phyloP scores from a whole-genome alignment of 768 basidiomycete species.

The Boletales sp. region DNA sequence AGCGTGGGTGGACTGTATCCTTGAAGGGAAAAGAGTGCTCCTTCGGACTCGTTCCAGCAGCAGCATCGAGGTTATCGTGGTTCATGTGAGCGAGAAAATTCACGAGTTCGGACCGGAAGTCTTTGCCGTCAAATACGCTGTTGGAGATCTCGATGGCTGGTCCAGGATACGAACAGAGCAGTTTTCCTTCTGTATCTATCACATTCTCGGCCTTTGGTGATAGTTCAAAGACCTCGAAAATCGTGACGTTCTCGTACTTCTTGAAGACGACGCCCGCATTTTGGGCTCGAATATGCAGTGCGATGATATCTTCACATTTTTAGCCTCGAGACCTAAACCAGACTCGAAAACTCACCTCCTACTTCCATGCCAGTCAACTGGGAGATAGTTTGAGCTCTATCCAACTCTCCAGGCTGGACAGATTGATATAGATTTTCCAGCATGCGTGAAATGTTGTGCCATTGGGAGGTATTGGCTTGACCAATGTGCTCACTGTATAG shows the following conservation, averaged over 20 bases:
- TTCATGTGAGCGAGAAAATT: slow-evolving; percentile 15
- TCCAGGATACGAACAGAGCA: slow-evolving; percentile 42
- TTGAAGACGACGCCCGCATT: slow-evolving; percentile 45
- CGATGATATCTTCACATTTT: slow-evolving; percentile 31
- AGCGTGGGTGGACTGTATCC: slow-evolving; percentile 35
- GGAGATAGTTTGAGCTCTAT: too few relatives aligned
- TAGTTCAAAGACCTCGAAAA: slow-evolving; percentile 36
- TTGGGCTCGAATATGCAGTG: slow-evolving; percentile 40
- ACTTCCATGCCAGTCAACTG: too few relatives aligned
- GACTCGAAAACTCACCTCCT: slow-evolving; percentile 16
- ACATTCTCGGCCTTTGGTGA: slow-evolving; percentile 33
- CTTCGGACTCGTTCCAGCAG: slow-evolving; percentile 4
- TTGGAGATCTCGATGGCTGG: slow-evolving; percentile 37
- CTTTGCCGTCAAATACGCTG: slow-evolving; percentile 3
- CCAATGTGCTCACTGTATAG: too few relatives aligned
- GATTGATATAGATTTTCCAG: slow-evolving; percentile 14
- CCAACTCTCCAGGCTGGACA: too few relatives aligned
- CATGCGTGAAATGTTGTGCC: slow-evolving; percentile 21
- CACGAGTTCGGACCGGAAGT: slow-evolving; percentile 33
- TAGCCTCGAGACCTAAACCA: not conserved
- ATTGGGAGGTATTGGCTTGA: not conserved
- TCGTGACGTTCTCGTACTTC: slow-evolving; percentile 11
- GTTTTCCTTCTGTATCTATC: slow-evolving; percentile 37
- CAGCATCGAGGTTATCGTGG: slow-evolving; percentile 27
- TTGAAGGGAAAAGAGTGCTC: slow-evolving; percentile 29